Evolutionary conservation across 2,329 filamentous ascomycete genomes (phyloP).

Genomic region (Aspergillus floridensis): DNA sequence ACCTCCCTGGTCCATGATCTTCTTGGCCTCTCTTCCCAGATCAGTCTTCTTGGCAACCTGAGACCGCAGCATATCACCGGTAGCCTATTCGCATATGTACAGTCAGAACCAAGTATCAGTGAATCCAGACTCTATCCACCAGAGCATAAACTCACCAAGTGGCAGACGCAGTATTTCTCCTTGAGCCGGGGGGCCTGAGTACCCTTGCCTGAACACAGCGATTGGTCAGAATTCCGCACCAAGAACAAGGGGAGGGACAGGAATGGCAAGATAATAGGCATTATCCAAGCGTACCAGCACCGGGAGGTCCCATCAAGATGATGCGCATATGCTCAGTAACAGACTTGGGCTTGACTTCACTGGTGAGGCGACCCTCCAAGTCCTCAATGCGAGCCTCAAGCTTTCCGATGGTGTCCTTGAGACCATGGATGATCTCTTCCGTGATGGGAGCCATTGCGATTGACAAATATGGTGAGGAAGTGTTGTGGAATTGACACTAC

Average conservation of each 20-base stretch:
- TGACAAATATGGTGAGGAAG: conserved; percentile 25
- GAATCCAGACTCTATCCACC: not conserved
- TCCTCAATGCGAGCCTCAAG: conserved; percentile 84
- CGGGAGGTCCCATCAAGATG: conserved; percentile 95
- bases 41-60: conserved; percentile 97
- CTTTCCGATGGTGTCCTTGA: conserved; percentile 78
- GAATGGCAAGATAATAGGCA: not conserved
- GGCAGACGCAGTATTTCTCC: conserved; percentile 96
- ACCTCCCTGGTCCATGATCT: conserved; percentile 99
- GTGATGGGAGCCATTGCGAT: conserved; percentile 79
- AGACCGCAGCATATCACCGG: conserved; percentile 97
- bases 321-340: conserved; percentile 73
- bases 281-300: conserved; percentile 67
- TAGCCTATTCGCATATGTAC: conserved; percentile 62
- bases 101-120: conserved; percentile 5
- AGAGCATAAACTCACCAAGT: conserved; percentile 66
- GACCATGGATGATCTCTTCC: conserved; percentile 73
- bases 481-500: conserved; percentile 6
- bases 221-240: conserved; percentile 20
- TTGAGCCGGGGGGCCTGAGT: conserved; percentile 98
- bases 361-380: conserved; percentile 69
- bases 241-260: not conserved
- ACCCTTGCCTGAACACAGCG: conserved; percentile 73
- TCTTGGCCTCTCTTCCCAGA: conserved; percentile 94
- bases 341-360: conserved; percentile 50